These are phyloP conservation scores for Pythium rishiriense DNA, from an alignment of 352 stramenopile species.

Conservation along the genomic window DNA sequence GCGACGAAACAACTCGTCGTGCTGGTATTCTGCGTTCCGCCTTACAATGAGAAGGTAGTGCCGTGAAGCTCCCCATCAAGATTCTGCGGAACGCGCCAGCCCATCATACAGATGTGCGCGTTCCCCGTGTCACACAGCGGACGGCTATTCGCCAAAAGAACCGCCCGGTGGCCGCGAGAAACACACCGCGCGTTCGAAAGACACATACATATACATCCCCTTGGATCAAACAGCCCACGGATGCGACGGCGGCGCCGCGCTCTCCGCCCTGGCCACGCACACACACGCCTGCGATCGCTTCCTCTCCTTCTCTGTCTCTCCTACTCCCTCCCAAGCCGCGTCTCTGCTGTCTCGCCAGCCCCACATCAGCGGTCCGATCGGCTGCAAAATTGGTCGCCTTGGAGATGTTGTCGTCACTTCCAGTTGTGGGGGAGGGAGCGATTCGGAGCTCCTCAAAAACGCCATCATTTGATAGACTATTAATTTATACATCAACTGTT, in stretches of 20 bases:
- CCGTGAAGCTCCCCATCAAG: conserved; percentile 77
- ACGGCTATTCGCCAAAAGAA: conserved; percentile 65
- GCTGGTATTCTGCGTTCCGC: conserved; percentile 54
- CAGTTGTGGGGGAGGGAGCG: conserved; percentile 31
- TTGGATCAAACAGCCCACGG: background rate
- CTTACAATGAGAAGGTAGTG: conserved; percentile 86
- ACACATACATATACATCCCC: background rate
- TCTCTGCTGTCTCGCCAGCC: background rate
- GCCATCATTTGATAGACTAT: conserved; percentile 1
- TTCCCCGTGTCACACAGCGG: conserved; percentile 16
- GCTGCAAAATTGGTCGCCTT: conserved; percentile 4
- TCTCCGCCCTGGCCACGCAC: background rate
- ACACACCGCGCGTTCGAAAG: background rate
- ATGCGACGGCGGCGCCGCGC: too few species aligned
- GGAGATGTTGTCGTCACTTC: conserved; percentile 58
- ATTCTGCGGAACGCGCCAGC: conserved; percentile 60
- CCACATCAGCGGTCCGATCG: conserved; percentile 15
- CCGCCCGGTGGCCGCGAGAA: conserved; percentile 40
- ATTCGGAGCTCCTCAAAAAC: background rate
- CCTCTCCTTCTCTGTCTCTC: background rate
- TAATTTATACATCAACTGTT: background rate
- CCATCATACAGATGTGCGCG: too few species aligned
- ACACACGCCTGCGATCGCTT: background rate
- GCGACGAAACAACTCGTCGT: background rate
- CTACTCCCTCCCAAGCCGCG: too few species aligned